These are phyloP conservation scores for Lasiosphaeriaceae sp. DNA, from an alignment of 495 filamentous ascomycete genomes.

Conservation along the genomic window DNA sequence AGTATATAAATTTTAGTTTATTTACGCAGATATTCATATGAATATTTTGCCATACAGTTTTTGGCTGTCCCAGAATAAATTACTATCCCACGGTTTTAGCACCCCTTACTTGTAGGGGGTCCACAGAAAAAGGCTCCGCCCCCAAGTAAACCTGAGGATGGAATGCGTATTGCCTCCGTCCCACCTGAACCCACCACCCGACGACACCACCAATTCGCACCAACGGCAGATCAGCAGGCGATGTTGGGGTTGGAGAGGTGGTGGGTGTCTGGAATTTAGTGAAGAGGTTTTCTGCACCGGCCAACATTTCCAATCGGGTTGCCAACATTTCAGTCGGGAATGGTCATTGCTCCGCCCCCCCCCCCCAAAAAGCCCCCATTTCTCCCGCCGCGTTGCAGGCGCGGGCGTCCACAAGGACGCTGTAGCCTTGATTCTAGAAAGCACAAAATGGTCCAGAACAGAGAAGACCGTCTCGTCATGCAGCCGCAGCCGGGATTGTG, in stretches of 20 bases:
- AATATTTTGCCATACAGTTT: too few relatives aligned
- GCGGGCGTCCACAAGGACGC: conserved; percentile 1
- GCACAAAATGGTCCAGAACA: conserved; percentile 20
- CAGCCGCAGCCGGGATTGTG: conserved; percentile 2
- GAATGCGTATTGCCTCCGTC: too few relatives aligned
- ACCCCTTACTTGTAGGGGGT: too few relatives aligned
- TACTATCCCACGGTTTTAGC: too few relatives aligned
- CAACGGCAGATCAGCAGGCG: too few relatives aligned
- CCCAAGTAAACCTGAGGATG: too few relatives aligned
- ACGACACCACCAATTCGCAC: too few relatives aligned
- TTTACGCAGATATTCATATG: too few relatives aligned
- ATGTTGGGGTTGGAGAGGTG: neutral
- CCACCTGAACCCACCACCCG: too few relatives aligned
- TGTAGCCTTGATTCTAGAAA: conserved; percentile 22
- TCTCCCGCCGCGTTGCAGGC: neutral
- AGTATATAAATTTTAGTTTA: too few relatives aligned
- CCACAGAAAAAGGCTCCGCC: too few relatives aligned
- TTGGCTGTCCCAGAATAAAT: too few relatives aligned
- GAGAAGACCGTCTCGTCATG: conserved; percentile 19
- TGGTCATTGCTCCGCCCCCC: conserved; percentile 14
- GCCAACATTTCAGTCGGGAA: conserved; percentile 4
- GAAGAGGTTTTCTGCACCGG: neutral
- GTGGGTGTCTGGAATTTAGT: neutral
- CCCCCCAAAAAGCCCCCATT: neutral
- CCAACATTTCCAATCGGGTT: neutral